These are phyloP conservation scores for Hericium rajendrae DNA, from an alignment of 768 basidiomycete species.

Conservation along the genomic window DNA sequence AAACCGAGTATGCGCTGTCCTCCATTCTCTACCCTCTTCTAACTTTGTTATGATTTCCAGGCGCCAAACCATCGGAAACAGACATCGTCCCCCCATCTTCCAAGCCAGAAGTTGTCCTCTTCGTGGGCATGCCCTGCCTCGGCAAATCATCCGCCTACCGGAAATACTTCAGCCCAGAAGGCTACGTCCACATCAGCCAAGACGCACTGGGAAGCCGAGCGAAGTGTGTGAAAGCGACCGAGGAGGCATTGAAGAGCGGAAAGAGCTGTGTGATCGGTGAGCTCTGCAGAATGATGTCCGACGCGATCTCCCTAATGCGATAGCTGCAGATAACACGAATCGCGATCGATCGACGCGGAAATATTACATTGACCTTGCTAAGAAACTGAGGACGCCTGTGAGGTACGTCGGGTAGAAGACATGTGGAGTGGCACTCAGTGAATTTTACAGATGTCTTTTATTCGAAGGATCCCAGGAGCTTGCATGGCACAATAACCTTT, in stretches of 20 bases:
- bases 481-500: conserved; percentile 90
- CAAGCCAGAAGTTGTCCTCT: conserved; percentile 42
- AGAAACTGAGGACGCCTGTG: conserved; percentile 38
- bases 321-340: conserved; percentile 79
- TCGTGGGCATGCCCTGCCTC: conserved; percentile 51
- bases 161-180: conserved; percentile 52
- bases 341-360: conserved; percentile 60
- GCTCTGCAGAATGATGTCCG: conserved; percentile 12
- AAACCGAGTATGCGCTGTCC: conserved; percentile 13
- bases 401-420: conserved; percentile 32
- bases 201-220: conserved; percentile 66
- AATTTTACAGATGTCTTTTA: conserved; percentile 54
- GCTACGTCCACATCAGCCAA: conserved; percentile 83
- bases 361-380: conserved; percentile 61
- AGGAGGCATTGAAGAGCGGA: conserved; percentile 41
- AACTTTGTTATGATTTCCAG: conserved; percentile 30
- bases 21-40: background rate
- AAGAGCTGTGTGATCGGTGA: conserved; percentile 72
- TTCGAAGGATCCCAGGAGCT: conserved; percentile 74
- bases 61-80: conserved; percentile 41
- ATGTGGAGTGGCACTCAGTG: no score
- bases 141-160: conserved; percentile 83
- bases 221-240: conserved; percentile 62
- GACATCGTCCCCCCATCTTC: background rate
- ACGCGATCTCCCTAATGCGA: background rate